Percentiles rank a stretch among this genome's conserved stretches.
Evolutionary conservation across 2,329 filamentous ascomycete genomes (phyloP).

Genomic region (Amphichorda felina): DNA sequence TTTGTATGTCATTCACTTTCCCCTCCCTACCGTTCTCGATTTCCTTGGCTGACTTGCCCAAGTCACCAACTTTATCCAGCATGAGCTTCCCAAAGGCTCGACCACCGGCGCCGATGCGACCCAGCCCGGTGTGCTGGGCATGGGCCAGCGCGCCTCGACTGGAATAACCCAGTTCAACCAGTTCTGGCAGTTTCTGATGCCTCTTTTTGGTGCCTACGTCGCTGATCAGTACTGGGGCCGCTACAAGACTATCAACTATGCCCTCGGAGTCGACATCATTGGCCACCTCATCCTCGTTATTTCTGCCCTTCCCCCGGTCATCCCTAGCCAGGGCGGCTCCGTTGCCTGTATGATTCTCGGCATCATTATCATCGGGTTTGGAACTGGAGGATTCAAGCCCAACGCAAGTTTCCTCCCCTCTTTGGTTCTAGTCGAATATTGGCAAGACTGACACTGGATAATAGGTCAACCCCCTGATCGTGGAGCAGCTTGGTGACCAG

Average conservation of each 20-base stretch:
- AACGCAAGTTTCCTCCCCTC: constrained; percentile 28
- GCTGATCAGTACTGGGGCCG: constrained; percentile 51
- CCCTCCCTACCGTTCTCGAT: too few species aligned
- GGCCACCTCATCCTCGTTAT: constrained; percentile 57
- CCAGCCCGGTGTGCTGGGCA: constrained; percentile 41
- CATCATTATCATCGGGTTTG: constrained; percentile 37
- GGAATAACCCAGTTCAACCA: constrained; percentile 35
- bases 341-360: constrained; percentile 54
- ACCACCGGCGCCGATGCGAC: constrained; percentile 34
- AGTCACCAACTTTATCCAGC: constrained; percentile 52
- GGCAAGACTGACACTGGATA: neutral
- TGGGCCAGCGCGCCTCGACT: constrained; percentile 40
- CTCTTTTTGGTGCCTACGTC: constrained; percentile 38
- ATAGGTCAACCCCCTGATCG: constrained; percentile 47
- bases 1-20: constrained; percentile 46
- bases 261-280: constrained; percentile 48
- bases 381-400: constrained; percentile 65
- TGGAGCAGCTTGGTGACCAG: constrained; percentile 51
- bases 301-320: constrained; percentile 51
- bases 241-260: constrained; percentile 55
- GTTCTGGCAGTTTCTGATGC: constrained; percentile 45
- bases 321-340: constrained; percentile 40
- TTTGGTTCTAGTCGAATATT: too few species aligned
- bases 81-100: constrained; percentile 41
- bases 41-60: neutral